Evolutionary conservation across 148 eudicot genomes (phyloP), one percentile per base, ranked within the genome.

Genomic region (Cornus controversa): DNA sequence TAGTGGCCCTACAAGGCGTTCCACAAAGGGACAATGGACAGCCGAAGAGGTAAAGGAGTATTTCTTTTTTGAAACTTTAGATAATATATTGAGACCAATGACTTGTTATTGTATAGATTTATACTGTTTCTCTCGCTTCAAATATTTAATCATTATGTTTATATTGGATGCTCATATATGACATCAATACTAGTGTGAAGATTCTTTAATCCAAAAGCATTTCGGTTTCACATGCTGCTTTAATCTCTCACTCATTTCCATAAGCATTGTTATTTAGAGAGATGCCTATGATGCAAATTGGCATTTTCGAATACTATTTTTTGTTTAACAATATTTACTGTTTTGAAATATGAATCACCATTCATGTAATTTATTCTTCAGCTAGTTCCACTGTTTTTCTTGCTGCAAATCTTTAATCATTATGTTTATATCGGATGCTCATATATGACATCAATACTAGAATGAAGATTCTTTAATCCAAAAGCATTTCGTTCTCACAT

Each of bases 11-110:
- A 92, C 99, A 72, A 90, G 99, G 89, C 93, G 98, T 74, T 96
- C 98, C 36, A 90, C 99, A 57, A 93, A 92, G 84, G 99, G 99
- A 64, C 99, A 96, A 75, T 96, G 99, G 99, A 93, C 98, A 79
- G 75, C 90, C 31, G 97, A 93, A 76, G 99, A 96, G 98, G 99
- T 91, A 79, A 78, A 66, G 72, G 18, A 16, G 6, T 31, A 31
- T 31, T 31, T 24, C 50, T 80, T 73, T 37, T 42, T 65, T 62
- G 65, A 9, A n/a, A 31, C 2, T 45, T 75, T 18, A 9, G 11
- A 27, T 25, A 66, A 25, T 11, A 28, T 18, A 16, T 20, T 26
- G 11, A 54, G 60, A 25, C 9, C 64, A 18, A 18, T 60, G 8
- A 60, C 64, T n/a, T 60, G 10, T 6, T 60, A 60, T 60, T 60